Evolutionary conservation across 2,329 filamentous ascomycete species (phyloP).

Genomic region (Harringtonia lauricola): DNA sequence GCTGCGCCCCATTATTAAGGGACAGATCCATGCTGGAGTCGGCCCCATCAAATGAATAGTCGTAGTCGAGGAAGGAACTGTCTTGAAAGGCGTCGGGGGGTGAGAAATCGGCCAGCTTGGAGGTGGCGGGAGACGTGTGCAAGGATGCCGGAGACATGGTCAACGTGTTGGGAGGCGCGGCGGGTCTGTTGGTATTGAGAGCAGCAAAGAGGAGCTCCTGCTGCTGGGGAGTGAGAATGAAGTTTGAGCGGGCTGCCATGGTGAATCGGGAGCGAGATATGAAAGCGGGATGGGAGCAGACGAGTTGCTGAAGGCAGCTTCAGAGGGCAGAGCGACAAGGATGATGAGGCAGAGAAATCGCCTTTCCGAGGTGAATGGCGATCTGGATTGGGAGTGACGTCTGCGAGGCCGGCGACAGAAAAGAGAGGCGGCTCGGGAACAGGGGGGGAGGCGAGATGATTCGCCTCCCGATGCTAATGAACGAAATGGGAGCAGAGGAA

Average conservation of each 20-base stretch:
- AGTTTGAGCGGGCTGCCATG: slow-evolving; percentile 31
- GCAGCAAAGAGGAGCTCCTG: slow-evolving; percentile 67
- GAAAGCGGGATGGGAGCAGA: not conserved
- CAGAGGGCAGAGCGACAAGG: not conserved
- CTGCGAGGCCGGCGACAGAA: too few species aligned
- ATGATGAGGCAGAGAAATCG: not conserved
- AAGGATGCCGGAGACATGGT: slow-evolving; percentile 37
- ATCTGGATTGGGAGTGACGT: too few species aligned
- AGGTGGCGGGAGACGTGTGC: slow-evolving; percentile 35
- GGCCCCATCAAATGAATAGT: slow-evolving; percentile 57
- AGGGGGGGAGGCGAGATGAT: slow-evolving; percentile 1
- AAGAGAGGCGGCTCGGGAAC: not conserved
- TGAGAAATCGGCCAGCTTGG: slow-evolving; percentile 29
- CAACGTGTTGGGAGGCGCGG: slow-evolving; percentile 24
- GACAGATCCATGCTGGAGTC: slow-evolving; percentile 72
- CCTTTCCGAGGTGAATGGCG: too few species aligned
- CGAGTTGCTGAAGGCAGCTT: not conserved
- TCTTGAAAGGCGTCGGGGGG: slow-evolving; percentile 48
- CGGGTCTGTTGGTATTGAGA: slow-evolving; percentile 57
- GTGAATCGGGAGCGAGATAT: not conserved
- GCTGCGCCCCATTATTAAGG: slow-evolving; percentile 38
- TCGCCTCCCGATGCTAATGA: slow-evolving; percentile 2
- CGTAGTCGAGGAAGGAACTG: slow-evolving; percentile 76
- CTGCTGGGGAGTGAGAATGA: slow-evolving; percentile 65
- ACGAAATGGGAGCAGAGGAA: not conserved